Conservation (phyloP, 306 rosid genomes). For the Casuarina equisetifolia region DNA sequence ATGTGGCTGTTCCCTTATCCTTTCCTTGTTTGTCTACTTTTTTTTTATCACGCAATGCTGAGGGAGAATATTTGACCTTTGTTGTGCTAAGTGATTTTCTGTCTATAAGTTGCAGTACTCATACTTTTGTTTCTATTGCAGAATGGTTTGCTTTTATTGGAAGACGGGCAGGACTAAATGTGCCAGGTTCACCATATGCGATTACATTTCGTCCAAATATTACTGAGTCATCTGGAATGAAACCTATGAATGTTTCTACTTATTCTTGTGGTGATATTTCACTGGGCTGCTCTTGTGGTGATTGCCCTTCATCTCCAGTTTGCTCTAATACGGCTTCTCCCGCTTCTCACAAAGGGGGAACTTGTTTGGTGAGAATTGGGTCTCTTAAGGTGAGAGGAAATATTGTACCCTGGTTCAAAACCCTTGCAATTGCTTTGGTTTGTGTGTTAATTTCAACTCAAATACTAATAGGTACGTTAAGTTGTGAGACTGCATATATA, state of each 20-base stretch:
- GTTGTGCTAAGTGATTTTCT: slow-evolving; percentile 21
- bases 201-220: slow-evolving; percentile 58
- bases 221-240: slow-evolving; percentile 64
- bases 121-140: slow-evolving; percentile 45
- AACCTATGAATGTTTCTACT: slow-evolving; percentile 87
- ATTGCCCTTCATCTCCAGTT: slow-evolving; percentile 81
- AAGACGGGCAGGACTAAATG: slow-evolving; percentile 51
- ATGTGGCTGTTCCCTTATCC: not conserved
- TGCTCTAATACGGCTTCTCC: slow-evolving; percentile 67
- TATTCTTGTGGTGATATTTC: slow-evolving; percentile 90
- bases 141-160: slow-evolving; percentile 94
- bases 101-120: slow-evolving; percentile 22
- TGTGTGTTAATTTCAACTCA: slow-evolving; percentile 26
- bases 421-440: slow-evolving; percentile 18
- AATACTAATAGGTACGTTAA: slow-evolving; percentile 4
- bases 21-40: not conserved
- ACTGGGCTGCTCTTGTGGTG: slow-evolving; percentile 97
- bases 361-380: slow-evolving; percentile 79
- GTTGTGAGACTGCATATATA: slow-evolving; percentile 1
- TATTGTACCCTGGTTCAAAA: slow-evolving; percentile 17
- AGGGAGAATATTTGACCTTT: slow-evolving; percentile 19
- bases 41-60: not conserved
- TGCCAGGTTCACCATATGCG: slow-evolving; percentile 86
- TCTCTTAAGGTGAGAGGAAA: slow-evolving; percentile 66
- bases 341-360: slow-evolving; percentile 43